phyloP scores from a whole-genome alignment of 148 eudicot species.

The Rhododendron mucronatum region DNA sequence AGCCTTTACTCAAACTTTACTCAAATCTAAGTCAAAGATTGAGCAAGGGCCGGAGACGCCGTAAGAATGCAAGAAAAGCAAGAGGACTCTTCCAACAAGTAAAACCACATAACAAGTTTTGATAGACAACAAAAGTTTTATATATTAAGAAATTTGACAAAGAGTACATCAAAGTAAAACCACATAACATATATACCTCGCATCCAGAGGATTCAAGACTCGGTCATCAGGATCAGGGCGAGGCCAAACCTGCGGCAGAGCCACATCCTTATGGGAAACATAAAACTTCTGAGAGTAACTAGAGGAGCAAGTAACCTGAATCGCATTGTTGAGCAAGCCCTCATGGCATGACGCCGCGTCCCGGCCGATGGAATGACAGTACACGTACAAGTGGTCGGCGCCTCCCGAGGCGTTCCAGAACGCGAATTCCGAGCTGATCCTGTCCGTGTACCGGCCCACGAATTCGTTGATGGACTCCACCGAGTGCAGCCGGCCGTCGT shows the following conservation, averaged over 20 bases:
- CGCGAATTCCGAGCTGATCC: conserved; percentile 17
- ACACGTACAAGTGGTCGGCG: conserved; percentile 36
- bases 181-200: conserved; percentile 13
- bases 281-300: conserved; percentile 42
- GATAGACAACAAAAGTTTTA: too few species aligned
- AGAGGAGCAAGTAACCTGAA: conserved; percentile 36
- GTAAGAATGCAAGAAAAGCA: not conserved
- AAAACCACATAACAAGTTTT: not conserved
- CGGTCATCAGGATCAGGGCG: conserved; percentile 9
- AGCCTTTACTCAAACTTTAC: not conserved
- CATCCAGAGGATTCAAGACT: conserved; percentile 25
- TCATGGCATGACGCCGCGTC: conserved; percentile 24
- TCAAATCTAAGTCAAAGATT: not conserved
- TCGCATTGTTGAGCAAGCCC: conserved; percentile 24
- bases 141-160: too few species aligned
- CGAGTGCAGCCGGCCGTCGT: conserved; percentile 25
- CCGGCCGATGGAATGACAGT: conserved; percentile 39
- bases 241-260: conserved; percentile 44
- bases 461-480: conserved; percentile 22
- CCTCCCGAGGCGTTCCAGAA: conserved; percentile 43
- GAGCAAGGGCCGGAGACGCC: not conserved
- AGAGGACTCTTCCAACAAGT: too few species aligned
- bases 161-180: not conserved
- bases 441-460: conserved; percentile 20
- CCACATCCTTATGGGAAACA: conserved; percentile 32